Percentiles rank a stretch among this genome's conserved stretches.
Evolutionary conservation across 225 moss, liverwort and hornwort genomes (phyloP).

Genomic region (Pseudoscleropodium purum): DNA sequence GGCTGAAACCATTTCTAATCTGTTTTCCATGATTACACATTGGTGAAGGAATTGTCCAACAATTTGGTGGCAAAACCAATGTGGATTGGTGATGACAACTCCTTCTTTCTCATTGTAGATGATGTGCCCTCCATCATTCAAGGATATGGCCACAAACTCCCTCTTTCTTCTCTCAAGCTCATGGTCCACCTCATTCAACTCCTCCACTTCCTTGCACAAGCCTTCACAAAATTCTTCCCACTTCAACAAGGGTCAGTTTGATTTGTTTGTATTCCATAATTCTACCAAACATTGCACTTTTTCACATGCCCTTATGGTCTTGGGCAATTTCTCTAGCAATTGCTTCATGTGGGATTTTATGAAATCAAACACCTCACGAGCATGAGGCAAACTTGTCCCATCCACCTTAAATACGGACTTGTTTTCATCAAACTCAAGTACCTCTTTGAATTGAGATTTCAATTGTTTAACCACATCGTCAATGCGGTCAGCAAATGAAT

Average conservation of each 20-base stretch:
- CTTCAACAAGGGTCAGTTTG: not conserved
- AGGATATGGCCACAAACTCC: not conserved
- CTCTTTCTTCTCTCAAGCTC: not conserved
- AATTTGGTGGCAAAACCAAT: slow-evolving; percentile 9
- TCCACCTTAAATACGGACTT: not conserved
- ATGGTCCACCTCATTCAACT: not conserved
- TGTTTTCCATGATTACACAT: not conserved
- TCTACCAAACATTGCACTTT: not conserved
- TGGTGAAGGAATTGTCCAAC: not conserved
- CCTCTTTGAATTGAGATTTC: not conserved
- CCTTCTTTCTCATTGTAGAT: not conserved
- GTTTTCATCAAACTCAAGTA: not conserved
- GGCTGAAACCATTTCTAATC: not conserved
- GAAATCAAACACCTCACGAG: not conserved
- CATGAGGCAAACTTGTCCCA: not conserved
- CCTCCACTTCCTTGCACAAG: not conserved
- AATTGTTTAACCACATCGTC: not conserved
- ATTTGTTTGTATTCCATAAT: not conserved
- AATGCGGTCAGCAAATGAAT: not conserved
- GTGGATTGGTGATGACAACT: not conserved
- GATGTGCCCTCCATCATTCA: not conserved
- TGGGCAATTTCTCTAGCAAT: not conserved
- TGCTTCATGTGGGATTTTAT: not conserved
- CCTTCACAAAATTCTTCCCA: not conserved
- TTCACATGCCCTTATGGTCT: not conserved